phyloP scores from a whole-genome alignment of 2,329 filamentous ascomycete genomes.

The Daldinia sp. region DNA sequence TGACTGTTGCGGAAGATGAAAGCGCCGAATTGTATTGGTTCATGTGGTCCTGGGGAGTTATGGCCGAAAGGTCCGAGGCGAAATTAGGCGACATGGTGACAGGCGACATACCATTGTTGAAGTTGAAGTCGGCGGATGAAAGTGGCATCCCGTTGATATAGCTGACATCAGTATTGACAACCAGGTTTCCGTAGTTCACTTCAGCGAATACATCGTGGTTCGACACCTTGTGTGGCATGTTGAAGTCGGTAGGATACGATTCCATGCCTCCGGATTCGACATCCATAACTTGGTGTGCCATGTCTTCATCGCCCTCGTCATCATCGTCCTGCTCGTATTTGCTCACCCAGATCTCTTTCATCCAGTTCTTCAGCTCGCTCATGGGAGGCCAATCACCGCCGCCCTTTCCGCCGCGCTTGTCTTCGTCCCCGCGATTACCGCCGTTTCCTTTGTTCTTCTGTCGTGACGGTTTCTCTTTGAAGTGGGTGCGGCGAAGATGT shows the following conservation, averaged over 20 bases:
- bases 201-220: constrained; percentile 31
- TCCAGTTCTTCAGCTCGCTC: constrained; percentile 70
- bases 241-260: constrained; percentile 41
- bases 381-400: constrained; percentile 68
- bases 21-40: constrained; percentile 47
- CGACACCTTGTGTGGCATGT: constrained; percentile 31
- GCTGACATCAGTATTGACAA: constrained; percentile 40
- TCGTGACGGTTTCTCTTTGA: constrained; percentile 72
- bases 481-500: constrained; percentile 88
- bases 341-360: constrained; percentile 64
- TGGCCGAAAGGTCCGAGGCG: constrained; percentile 39
- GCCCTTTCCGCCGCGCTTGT: constrained; percentile 67
- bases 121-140: constrained; percentile 51
- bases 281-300: constrained; percentile 50
- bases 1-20: constrained; percentile 49
- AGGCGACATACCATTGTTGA: constrained; percentile 42
- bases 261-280: constrained; percentile 46
- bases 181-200: constrained; percentile 44
- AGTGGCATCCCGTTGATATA: constrained; percentile 46
- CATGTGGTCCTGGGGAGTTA: constrained; percentile 43
- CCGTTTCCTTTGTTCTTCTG: constrained; percentile 57
- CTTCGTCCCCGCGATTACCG: constrained; percentile 53
- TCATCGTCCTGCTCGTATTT: constrained; percentile 51
- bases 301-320: constrained; percentile 57
- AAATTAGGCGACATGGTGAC: constrained; percentile 39